Evolutionary conservation across 2,329 filamentous ascomycete species (phyloP), one percentile per base, ranked within the genome.

Genomic region (Blumeria graminis): DNA sequence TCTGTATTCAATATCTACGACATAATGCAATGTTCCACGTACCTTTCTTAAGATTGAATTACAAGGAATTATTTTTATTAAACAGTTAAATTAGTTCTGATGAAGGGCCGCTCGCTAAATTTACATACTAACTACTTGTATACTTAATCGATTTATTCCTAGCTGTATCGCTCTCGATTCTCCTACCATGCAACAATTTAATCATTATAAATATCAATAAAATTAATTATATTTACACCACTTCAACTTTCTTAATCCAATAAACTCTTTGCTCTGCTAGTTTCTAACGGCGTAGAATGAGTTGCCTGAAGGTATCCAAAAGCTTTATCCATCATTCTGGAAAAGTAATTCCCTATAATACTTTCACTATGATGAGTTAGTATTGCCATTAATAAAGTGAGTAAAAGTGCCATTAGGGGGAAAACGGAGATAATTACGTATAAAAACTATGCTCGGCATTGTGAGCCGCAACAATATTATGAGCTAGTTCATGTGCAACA

Each of bases 401-500:
- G 50, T 7, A 36, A 22, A 8, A 56, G 34, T 22, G n/a, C 16
- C 32, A 14, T 16, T 41, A 7, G 11, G 14, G 14, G 13, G 35
- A 7, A 53, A 50, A 18, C 4, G 28, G 33, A 22, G 56, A 59
- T 46, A 63, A 76, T 68, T 69, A 81, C 71, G 82, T 90, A 65
- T 92, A 94, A 66, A 82, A 94, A 63, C 81, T 85, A 68, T 94
- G 87, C 56, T 84, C 77, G 14, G 84, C 74, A 64, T 82, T 83
- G 68, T 96, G 90, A 60, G 80, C 76, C 39, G 71, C 70, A 8
- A 94, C 86, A 56, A 98, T 71, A 67, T 98, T 98, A 70, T 98
- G 92, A 57, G 92, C 89, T 68, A 98, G 71, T 70, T 98, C 93
- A 67, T 98, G 92, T 60, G 88, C 93, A 59, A 95, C 68, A n/a